A percentile compares a stretch with the other conserved stretches of the same genome.
phyloP scores from a whole-genome alignment of 2,329 filamentous ascomycete species.

The Fusarium annulatum region DNA sequence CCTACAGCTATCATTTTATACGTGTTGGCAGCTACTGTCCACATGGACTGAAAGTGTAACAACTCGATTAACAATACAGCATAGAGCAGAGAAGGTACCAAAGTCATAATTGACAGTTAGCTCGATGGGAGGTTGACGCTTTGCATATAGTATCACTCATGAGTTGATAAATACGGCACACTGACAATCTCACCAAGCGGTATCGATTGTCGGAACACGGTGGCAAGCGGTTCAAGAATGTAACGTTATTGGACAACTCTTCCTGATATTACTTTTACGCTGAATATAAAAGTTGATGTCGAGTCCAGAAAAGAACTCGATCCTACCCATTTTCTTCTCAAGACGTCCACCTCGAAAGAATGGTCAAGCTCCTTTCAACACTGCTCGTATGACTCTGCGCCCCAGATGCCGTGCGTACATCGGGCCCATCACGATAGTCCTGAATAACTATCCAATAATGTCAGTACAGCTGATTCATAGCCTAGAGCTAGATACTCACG shows the following conservation, averaged over 20 bases:
- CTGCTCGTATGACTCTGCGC: neutral
- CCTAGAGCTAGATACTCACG: neutral
- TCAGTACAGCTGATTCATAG: neutral
- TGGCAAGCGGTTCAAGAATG: neutral
- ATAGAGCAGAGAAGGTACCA: neutral
- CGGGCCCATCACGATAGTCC: neutral
- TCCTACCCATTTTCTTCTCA: neutral
- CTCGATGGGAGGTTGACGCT: rapidly evolving
- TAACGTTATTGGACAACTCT: neutral
- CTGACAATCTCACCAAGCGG: neutral
- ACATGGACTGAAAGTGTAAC: neutral
- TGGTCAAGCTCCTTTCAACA: neutral
- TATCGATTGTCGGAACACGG: neutral
- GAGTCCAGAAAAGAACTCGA: neutral
- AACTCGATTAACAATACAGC: neutral
- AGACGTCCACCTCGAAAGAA: neutral
- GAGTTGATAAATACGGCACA: neutral
- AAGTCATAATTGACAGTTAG: neutral
- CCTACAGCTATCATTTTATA: neutral
- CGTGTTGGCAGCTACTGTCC: neutral
- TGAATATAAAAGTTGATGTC: neutral
- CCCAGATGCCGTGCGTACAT: neutral
- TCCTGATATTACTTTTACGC: neutral
- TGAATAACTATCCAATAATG: neutral
- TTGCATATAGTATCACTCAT: neutral